Evolutionary conservation across 2,329 filamentous ascomycete species (phyloP).

Genomic region (Clonostachys rhizophaga): DNA sequence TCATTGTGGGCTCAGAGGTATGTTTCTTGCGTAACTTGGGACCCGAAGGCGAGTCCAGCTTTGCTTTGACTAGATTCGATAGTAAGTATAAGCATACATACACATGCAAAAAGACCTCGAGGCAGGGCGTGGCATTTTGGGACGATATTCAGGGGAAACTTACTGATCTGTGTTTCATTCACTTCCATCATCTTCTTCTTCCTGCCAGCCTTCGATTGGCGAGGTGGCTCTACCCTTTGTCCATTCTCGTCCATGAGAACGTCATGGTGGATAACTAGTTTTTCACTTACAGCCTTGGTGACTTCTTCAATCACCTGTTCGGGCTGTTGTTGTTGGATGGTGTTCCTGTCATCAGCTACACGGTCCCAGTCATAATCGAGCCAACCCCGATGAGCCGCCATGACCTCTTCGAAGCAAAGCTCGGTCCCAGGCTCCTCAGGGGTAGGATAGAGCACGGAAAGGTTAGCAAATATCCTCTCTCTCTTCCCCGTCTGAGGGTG

Average conservation of each 20-base stretch:
- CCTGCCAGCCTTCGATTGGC: constrained; percentile 44
- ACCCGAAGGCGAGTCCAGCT: constrained; percentile 84
- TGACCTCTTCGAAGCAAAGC: constrained; percentile 86
- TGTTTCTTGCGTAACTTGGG: constrained; percentile 79
- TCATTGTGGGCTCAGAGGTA: constrained; percentile 87
- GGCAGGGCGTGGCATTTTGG: no score
- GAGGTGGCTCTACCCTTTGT: constrained; percentile 21
- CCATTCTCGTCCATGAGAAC: constrained; percentile 57
- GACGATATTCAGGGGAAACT: constrained; percentile 30
- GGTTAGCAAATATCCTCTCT: constrained; percentile 83
- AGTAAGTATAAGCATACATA: neutral
- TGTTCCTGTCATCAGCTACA: no score
- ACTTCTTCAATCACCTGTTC: constrained; percentile 3
- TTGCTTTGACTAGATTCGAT: constrained; percentile 70
- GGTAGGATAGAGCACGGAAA: constrained; percentile 81
- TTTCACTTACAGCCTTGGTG: constrained; percentile 5
- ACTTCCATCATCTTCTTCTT: constrained; percentile 81
- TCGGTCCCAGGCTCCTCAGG: constrained; percentile 67
- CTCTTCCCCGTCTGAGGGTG: constrained; percentile 79
- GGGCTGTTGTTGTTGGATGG: neutral
- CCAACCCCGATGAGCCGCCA: constrained; percentile 72
- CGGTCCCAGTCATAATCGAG: constrained; percentile 51
- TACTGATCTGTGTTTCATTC: constrained; percentile 90
- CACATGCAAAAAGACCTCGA: no score
- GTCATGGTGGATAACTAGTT: constrained; percentile 10